phyloP scores from a whole-genome alignment of 2,329 filamentous ascomycete species.

The Domatiomyces catenatus region DNA sequence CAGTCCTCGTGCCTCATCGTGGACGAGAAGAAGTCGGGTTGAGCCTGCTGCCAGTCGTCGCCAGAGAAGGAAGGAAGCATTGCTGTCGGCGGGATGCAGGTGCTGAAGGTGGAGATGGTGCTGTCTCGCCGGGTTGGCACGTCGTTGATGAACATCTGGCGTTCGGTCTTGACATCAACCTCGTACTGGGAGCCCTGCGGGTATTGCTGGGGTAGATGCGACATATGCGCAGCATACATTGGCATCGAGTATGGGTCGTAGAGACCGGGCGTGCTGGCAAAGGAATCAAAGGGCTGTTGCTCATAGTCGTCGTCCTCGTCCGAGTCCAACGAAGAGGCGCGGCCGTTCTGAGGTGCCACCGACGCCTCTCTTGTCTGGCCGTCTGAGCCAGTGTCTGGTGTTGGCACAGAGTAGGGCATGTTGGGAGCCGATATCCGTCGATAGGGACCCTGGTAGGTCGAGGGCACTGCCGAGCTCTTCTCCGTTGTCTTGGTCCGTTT shows the following conservation, averaged over 20 bases:
- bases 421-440: slow-evolving; percentile 29
- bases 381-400: slow-evolving; percentile 45
- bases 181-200: slow-evolving; percentile 56
- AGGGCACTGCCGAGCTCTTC: slow-evolving; percentile 39
- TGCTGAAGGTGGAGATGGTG: slow-evolving; percentile 81
- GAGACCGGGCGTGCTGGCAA: slow-evolving; percentile 27
- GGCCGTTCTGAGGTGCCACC: neutral
- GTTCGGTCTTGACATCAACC: slow-evolving; percentile 88
- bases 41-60: slow-evolving; percentile 52
- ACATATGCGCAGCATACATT: slow-evolving; percentile 40
- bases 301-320: slow-evolving; percentile 63
- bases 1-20: slow-evolving; percentile 50
- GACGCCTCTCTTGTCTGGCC: neutral
- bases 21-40: slow-evolving; percentile 29
- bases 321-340: slow-evolving; percentile 46
- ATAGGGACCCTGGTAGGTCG: neutral
- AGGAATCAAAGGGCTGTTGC: slow-evolving; percentile 50
- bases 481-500: slow-evolving; percentile 91
- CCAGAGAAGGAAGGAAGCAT: slow-evolving; percentile 46
- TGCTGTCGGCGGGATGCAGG: slow-evolving; percentile 57
- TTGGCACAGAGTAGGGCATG: slow-evolving; percentile 59
- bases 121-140: slow-evolving; percentile 73
- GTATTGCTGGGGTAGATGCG: slow-evolving; percentile 40
- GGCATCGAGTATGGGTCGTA: slow-evolving; percentile 29
- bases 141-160: slow-evolving; percentile 86